Evolutionary conservation across 345 rosid genomes (phyloP).

Genomic region (Lumnitzera racemosa): DNA sequence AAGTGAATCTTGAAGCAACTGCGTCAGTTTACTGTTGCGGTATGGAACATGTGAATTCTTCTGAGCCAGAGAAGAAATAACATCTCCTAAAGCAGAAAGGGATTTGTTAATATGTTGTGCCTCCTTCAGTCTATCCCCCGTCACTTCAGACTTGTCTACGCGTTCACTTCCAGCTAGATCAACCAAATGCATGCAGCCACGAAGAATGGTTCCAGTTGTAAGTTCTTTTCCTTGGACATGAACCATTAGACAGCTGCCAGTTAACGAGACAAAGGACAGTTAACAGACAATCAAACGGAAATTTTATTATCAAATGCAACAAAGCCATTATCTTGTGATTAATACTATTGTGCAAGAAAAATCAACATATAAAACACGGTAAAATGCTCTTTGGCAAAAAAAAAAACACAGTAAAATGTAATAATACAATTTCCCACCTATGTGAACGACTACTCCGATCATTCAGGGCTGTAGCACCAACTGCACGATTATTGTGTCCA

Average conservation of each 20-base stretch:
- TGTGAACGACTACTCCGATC: conserved; percentile 98
- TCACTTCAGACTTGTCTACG: conserved; percentile 91
- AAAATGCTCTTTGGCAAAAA: neutral
- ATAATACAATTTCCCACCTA: conserved; percentile 35
- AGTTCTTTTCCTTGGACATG: conserved; percentile 87
- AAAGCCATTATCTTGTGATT: too few species aligned
- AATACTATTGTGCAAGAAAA: too few species aligned
- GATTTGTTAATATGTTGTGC: conserved; percentile 89
- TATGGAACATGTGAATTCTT: conserved; percentile 86
- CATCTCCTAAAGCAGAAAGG: conserved; percentile 92
- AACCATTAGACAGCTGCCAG: conserved; percentile 82
- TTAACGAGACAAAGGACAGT: conserved; percentile 6
- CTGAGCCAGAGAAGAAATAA: conserved; percentile 82
- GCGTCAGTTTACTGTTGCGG: conserved; percentile 92
- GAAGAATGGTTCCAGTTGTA: conserved; percentile 58
- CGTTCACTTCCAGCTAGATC: conserved; percentile 97
- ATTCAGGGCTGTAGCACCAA: conserved; percentile 82
- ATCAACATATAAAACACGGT: too few species aligned
- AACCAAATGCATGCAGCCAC: conserved; percentile 92
- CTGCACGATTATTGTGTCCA: conserved; percentile 80
- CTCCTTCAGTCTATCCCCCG: conserved; percentile 87
- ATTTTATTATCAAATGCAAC: neutral
- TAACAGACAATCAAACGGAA: neutral
- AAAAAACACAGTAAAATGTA: neutral
- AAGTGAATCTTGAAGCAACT: conserved; percentile 91